A percentile compares a stretch with the other conserved stretches of the same genome.
Conservation (phyloP, 495 filamentous ascomycete genomes). For the Trichoderma gamsii region DNA sequence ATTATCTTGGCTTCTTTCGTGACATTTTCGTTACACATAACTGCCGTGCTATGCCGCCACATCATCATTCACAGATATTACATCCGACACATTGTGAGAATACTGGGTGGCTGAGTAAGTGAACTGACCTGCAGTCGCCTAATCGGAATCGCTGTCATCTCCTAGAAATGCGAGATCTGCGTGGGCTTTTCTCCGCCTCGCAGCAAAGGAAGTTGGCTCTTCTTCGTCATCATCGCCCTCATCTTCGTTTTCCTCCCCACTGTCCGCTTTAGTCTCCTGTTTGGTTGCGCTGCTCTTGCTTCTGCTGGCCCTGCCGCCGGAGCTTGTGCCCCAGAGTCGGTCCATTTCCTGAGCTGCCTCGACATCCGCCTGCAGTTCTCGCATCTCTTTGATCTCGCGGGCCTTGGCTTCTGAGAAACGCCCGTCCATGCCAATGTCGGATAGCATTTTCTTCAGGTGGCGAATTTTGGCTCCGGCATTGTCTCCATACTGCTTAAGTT, state of each 20-base stretch:
- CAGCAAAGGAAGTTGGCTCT: conserved; percentile 23
- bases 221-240: conserved; percentile 27
- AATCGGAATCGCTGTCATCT: conserved; percentile 44
- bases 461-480: conserved; percentile 69
- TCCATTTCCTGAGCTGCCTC: conserved; percentile 74
- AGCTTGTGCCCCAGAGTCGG: conserved; percentile 62
- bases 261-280: conserved; percentile 38
- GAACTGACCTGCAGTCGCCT: conserved; percentile 10
- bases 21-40: not conserved
- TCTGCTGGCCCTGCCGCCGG: conserved; percentile 31
- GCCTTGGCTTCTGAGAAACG: conserved; percentile 81
- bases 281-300: conserved; percentile 22
- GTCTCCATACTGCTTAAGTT: conserved; percentile 68
- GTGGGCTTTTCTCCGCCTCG: conserved; percentile 28
- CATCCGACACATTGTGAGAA: not conserved
- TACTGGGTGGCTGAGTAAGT: not conserved
- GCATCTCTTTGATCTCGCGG: conserved; percentile 71
- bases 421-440: conserved; percentile 78
- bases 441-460: conserved; percentile 71
- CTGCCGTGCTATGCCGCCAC: not conserved
- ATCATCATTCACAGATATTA: not conserved
- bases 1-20: not conserved
- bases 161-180: conserved; percentile 41
- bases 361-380: conserved; percentile 76
- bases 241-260: conserved; percentile 36